Evolutionary conservation across 2,329 filamentous ascomycete genomes (phyloP).

Genomic region (Fusarium stilboides): DNA sequence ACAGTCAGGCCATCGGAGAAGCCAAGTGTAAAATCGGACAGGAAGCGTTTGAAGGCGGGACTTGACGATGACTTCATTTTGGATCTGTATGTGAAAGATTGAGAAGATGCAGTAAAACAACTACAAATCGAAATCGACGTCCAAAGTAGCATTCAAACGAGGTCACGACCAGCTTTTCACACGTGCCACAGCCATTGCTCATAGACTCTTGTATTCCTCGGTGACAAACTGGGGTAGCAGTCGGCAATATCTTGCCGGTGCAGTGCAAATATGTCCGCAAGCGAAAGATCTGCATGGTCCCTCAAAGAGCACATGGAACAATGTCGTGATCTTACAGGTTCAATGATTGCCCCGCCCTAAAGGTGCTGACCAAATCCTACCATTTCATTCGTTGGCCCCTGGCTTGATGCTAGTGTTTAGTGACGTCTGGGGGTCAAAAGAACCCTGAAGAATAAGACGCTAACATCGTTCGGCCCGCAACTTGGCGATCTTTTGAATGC

Average conservation of each 20-base stretch:
- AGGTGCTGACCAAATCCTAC: constrained; percentile 10
- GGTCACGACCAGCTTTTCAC: background rate
- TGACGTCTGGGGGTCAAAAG: background rate
- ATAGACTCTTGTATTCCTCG: constrained; percentile 17
- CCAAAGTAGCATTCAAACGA: background rate
- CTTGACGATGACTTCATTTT: constrained; percentile 45
- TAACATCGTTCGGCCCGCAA: constrained; percentile 3
- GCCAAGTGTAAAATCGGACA: constrained; percentile 79
- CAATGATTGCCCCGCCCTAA: background rate
- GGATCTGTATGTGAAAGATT: background rate
- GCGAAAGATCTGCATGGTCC: constrained; percentile 3
- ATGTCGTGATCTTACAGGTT: constrained; percentile 24
- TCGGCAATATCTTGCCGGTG: constrained; percentile 25
- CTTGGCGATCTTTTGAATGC: constrained; percentile 15
- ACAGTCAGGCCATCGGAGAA: constrained; percentile 83
- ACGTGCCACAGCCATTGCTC: constrained; percentile 5
- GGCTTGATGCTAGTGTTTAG: background rate
- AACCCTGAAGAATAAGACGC: background rate
- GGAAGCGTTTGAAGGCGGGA: constrained; percentile 58
- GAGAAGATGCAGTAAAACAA: background rate
- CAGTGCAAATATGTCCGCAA: background rate
- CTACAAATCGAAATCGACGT: background rate
- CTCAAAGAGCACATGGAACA: constrained; percentile 34
- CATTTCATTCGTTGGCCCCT: constrained; percentile 20
- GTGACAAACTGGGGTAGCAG: constrained; percentile 22